A percentile compares a stretch with the other conserved stretches of the same genome.
These are phyloP conservation scores for Artemisia argyi DNA, from an alignment of 129 eudicot species.

Conservation along the genomic window DNA sequence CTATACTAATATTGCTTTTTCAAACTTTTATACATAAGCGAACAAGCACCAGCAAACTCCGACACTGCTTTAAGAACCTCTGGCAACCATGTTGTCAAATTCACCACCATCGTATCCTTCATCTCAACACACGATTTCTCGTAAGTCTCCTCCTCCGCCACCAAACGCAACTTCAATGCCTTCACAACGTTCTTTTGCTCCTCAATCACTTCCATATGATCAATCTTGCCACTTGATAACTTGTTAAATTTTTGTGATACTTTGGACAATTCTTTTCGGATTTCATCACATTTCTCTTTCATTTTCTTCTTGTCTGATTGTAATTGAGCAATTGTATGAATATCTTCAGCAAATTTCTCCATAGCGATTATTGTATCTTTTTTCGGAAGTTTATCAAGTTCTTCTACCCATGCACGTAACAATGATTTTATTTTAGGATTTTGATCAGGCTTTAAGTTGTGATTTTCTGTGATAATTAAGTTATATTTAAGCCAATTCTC, in stretches of 20 bases:
- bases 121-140: conserved; percentile 42
- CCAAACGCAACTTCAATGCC: conserved; percentile 42
- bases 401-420: no score
- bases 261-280: conserved; percentile 47
- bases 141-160: conserved; percentile 54
- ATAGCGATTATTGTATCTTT: no score
- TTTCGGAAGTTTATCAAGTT: no score
- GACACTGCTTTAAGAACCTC: conserved; percentile 52
- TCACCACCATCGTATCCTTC: conserved; percentile 58
- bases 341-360: conserved; percentile 41
- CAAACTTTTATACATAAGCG: conserved; percentile 55
- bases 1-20: not conserved
- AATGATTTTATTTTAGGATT: no score
- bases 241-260: conserved; percentile 43
- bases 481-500: no score
- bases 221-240: conserved; percentile 37
- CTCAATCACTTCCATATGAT: conserved; percentile 45
- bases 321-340: conserved; percentile 41
- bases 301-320: conserved; percentile 51
- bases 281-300: conserved; percentile 54
- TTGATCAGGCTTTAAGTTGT: no score
- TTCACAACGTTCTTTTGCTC: conserved; percentile 48
- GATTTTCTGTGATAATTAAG: no score
- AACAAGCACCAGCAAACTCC: conserved; percentile 53
- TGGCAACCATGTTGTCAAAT: conserved; percentile 53